Evolutionary conservation across 345 rosid species (phyloP), one percentile per base, ranked within the genome.

Genomic region (Eucalyptus sideroxylon): DNA sequence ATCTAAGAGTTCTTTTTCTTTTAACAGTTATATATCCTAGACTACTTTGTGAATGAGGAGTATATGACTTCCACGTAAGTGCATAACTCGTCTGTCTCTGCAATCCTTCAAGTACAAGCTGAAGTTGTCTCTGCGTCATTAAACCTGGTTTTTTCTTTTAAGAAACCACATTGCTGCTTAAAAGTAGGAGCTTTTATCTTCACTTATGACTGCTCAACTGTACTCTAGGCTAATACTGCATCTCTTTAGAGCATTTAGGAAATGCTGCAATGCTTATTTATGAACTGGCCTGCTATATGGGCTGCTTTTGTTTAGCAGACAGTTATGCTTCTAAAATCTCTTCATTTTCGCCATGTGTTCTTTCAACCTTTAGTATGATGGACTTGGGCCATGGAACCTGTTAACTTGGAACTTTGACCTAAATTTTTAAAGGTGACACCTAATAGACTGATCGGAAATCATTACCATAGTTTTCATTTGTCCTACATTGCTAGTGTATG

Each of bases 51-150:
- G 90, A 89, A 97, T 40, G 99, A 98, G 94, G 99, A 98, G 91
- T 98, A 96, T 90, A 97, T 98, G 99, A 96, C 98, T 89, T 98
- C 99, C 87, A 98, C 99, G 98, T 98, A 95, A 96, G 99, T 95
- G 80, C 88, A 86, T 67, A 88, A 62, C 87, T 12, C 86, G 19
- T 56, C 89, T 87, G 88, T 86, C n/a, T 62, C 34, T 67, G 65
- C 26, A 40, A 16, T n/a, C 44, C 5, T 62, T 40, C 26, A 31
- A 82, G 11, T 86, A 1, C 31, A 27, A 0, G 13, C 69, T 27
- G 31, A 13, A 60, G 31, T 60, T 60, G 69, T 60, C 69, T 60
- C 69, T 6, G 69, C 16, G 0, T 60, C 69, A 60, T 60, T 60
- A 27, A 56, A 56, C 27, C 30, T 56, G 62, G 62, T 56, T 56